Evolutionary conservation across 345 rosid species (phyloP).

Genomic region (Syzygium grande): DNA sequence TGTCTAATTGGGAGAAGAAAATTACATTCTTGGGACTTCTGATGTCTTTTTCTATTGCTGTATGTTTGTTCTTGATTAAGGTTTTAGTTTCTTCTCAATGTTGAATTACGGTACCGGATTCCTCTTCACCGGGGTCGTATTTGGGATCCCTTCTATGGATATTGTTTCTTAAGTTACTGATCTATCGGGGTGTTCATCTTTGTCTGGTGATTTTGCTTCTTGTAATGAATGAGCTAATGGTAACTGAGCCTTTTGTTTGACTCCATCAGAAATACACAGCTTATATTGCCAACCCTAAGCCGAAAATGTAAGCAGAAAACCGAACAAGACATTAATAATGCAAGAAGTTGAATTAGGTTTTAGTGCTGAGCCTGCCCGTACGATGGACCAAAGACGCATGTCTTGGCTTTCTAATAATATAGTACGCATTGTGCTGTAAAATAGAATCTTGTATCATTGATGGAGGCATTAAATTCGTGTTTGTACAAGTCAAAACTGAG

Average conservation of each 20-base stretch:
- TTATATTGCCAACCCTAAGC: neutral
- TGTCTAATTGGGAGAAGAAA: slow-evolving; percentile 20
- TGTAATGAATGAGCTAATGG: neutral
- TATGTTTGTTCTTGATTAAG: slow-evolving; percentile 13
- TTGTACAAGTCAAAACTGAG: slow-evolving; percentile 26
- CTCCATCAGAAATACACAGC: neutral
- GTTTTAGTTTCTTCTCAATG: slow-evolving; percentile 23
- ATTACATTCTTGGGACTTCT: slow-evolving; percentile 18
- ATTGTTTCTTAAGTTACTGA: slow-evolving; percentile 1
- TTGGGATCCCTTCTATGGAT: slow-evolving; percentile 20
- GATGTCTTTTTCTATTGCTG: slow-evolving; percentile 13
- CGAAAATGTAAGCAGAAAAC: neutral
- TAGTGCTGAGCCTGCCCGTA: neutral
- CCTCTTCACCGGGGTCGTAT: slow-evolving; percentile 67
- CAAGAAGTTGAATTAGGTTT: neutral
- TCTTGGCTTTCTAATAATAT: neutral
- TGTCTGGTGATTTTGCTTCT: neutral
- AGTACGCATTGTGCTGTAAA: neutral
- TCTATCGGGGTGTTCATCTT: neutral
- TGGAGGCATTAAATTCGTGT: neutral
- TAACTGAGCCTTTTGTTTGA: neutral
- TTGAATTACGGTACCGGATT: slow-evolving; percentile 44
- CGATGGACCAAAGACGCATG: neutral
- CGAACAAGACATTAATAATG: neutral
- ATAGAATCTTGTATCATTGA: neutral